These are phyloP conservation scores for Plasmodium inui DNA, from an alignment of 169 alveolate genomes.

Conservation along the genomic window DNA sequence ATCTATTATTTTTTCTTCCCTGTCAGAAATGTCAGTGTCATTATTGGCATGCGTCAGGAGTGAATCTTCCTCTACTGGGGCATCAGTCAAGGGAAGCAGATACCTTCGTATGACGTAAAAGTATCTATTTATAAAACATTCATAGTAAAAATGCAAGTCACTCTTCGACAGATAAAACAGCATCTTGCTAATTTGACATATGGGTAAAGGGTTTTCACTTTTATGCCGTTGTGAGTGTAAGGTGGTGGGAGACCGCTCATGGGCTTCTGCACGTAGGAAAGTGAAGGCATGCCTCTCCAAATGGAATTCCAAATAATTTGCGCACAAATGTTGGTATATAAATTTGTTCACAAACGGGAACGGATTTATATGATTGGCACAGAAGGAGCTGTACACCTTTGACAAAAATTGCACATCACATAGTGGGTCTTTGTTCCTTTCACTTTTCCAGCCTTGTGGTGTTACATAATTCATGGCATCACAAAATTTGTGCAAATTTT, in stretches of 20 bases:
- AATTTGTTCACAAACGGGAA: constrained; percentile 36
- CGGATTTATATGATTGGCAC: constrained; percentile 36
- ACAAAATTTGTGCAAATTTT: constrained; percentile 34
- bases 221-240: neutral
- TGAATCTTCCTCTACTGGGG: neutral
- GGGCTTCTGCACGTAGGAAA: neutral
- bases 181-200: neutral
- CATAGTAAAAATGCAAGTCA: constrained; percentile 48
- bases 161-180: constrained; percentile 52
- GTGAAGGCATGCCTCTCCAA: neutral
- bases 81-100: neutral
- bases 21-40: neutral
- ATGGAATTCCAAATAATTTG: neutral
- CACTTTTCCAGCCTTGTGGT: neutral
- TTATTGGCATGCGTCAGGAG: neutral
- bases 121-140: constrained; percentile 25
- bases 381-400: constrained; percentile 57
- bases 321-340: constrained; percentile 1
- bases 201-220: neutral
- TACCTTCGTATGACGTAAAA: constrained; percentile 9
- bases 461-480: constrained; percentile 1
- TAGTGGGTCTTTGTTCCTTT: neutral
- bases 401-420: constrained; percentile 5
- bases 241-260: neutral
- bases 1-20: constrained; percentile 20